A percentile compares a stretch with the other conserved stretches of the same genome.
Evolutionary conservation across 805 yeast genomes (phyloP).

Genomic region (Nakazawaea wyomingensis): DNA sequence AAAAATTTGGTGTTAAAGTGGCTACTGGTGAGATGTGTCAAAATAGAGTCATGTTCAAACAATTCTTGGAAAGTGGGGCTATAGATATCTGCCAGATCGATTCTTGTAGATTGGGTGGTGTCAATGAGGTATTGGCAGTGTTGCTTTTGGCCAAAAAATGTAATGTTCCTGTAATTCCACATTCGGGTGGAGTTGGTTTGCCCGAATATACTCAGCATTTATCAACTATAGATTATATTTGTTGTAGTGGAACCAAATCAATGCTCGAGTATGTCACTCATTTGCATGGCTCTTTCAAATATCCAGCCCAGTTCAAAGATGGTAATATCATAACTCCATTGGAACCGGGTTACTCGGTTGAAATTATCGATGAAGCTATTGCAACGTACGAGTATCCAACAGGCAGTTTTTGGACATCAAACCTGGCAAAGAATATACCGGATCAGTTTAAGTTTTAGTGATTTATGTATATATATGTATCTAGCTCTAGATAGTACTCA

Average conservation of each 20-base stretch:
- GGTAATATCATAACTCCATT: constrained; percentile 18
- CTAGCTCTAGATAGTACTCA: too few species aligned
- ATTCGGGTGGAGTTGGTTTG: constrained; percentile 21
- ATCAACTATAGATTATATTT: constrained; percentile 19
- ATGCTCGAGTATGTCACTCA: constrained; percentile 20
- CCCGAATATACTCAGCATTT: constrained; percentile 21
- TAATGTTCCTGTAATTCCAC: constrained; percentile 20
- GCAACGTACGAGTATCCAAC: constrained; percentile 18
- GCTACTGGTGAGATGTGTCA: constrained; percentile 24
- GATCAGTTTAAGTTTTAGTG: constrained; percentile 4
- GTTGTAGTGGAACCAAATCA: constrained; percentile 17
- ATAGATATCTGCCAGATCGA: constrained; percentile 22
- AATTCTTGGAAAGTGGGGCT: constrained; percentile 19
- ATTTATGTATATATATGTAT: neutral
- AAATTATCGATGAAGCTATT: constrained; percentile 14
- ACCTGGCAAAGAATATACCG: constrained; percentile 16
- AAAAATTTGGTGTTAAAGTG: constrained; percentile 18
- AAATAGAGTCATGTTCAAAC: constrained; percentile 22
- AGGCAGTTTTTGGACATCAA: constrained; percentile 22
- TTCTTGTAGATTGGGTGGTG: constrained; percentile 20
- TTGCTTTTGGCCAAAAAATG: constrained; percentile 19
- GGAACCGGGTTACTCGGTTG: constrained; percentile 21
- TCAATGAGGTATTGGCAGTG: constrained; percentile 20
- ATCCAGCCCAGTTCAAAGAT: constrained; percentile 17
- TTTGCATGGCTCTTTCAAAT: constrained; percentile 18